Percentiles rank a stretch among this genome's conserved stretches.
Evolutionary conservation across 768 basidiomycete species (phyloP).

Genomic region (Rickenella mellea): DNA sequence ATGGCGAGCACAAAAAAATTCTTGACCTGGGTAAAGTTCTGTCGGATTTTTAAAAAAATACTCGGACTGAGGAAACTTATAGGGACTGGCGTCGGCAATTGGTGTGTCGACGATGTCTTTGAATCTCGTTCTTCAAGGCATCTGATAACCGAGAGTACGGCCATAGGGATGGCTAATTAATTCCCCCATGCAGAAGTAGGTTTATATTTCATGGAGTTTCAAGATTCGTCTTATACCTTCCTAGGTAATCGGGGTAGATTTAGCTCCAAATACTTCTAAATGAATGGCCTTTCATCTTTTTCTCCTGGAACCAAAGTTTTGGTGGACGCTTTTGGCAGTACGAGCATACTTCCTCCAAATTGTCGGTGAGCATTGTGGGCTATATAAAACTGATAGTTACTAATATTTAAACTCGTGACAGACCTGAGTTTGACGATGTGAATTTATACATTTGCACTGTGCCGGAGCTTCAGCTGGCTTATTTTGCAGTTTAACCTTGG

Average conservation of each 20-base stretch:
- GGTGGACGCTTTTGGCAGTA: background rate
- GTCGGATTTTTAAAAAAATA: background rate
- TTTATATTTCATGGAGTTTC: background rate
- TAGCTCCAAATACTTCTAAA: background rate
- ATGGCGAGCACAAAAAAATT: background rate
- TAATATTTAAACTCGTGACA: background rate
- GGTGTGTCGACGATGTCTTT: background rate
- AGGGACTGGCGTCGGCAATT: background rate
- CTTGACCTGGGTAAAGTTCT: background rate
- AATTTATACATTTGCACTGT: background rate
- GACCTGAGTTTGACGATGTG: conserved; percentile 1
- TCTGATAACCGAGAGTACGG: background rate
- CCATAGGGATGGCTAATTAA: background rate
- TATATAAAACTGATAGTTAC: background rate
- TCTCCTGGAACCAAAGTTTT: background rate
- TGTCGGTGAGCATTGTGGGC: background rate
- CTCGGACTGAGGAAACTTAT: too few relatives aligned
- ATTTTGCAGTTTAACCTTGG: background rate
- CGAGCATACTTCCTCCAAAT: background rate
- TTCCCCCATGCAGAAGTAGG: background rate
- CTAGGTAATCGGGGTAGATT: background rate
- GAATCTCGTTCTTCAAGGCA: background rate
- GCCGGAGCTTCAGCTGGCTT: background rate
- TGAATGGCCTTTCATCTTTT: background rate
- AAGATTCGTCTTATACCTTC: background rate